A percentile compares a stretch with the other conserved stretches of the same genome.
Conservation (phyloP, 2,329 filamentous ascomycete species). For the Pseudogymnoascus sp. region DNA sequence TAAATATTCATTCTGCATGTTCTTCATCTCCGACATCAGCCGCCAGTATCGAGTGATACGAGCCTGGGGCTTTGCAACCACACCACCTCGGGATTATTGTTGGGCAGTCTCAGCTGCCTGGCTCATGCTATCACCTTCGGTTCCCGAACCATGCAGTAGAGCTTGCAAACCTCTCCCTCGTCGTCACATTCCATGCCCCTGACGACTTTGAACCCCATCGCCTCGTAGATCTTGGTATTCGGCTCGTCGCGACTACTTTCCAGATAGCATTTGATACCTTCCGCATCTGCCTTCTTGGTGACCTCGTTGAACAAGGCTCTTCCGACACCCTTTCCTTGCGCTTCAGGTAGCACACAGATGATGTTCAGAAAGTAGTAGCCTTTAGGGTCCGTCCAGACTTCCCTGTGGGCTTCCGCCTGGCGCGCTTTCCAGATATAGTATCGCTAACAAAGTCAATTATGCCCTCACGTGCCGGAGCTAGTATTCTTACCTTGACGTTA, state of each 20-base stretch:
- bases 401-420: constrained; percentile 53
- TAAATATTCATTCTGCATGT: neutral
- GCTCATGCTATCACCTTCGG: constrained; percentile 22
- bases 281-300: constrained; percentile 53
- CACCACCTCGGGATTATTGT: neutral
- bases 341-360: constrained; percentile 58
- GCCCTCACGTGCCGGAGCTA: neutral
- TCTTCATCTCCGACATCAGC: neutral
- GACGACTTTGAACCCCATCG: constrained; percentile 58
- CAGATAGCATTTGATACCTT: constrained; percentile 60
- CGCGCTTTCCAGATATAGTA: constrained; percentile 68
- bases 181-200: constrained; percentile 63
- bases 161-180: constrained; percentile 46
- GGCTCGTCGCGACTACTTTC: constrained; percentile 62
- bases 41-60: neutral
- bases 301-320: constrained; percentile 57
- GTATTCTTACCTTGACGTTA: constrained; percentile 43
- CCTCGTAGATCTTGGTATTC: constrained; percentile 64
- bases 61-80: neutral
- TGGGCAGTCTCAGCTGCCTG: neutral
- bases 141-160: constrained; percentile 43
- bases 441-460: constrained; percentile 33
- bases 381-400: constrained; percentile 56
- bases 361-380: constrained; percentile 76
- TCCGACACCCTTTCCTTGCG: constrained; percentile 60